Base-by-base conservation (phyloP, 2,329 filamentous ascomycete genomes). In the Lecanosticta acicola region DNA sequence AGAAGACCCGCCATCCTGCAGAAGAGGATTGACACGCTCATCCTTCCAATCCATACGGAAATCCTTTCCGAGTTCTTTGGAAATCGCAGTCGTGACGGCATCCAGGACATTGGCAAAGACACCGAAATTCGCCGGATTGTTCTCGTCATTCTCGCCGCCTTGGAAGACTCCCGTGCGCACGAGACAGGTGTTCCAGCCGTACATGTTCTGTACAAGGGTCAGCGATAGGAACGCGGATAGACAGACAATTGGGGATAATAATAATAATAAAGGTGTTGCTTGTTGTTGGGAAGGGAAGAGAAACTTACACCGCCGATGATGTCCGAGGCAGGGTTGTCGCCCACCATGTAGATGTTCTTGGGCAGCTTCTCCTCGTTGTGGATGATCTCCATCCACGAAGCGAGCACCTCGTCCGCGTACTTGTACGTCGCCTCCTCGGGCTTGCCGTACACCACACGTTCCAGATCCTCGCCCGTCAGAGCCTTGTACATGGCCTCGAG, bases 141-240 rank as follows among this genome's bases (percentile, higher is more conserved):
- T 74, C 66, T 83, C 76, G 61, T 88, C 85, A 62, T 88, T 88
- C 48, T 80, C 83, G 14, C 79, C 83, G 51, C 84, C 84, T 70
- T 86, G 82, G 77, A 84, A 87, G 39, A 88, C 84, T 69, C 85
- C 85, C 0, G 84, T 88, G 61, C 84, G 79, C 46, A 88, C 84
- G 44, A 88, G 69, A 62, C 84, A 87, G 2, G 84, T 87, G 70
- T 88, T 88, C 85, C 84, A 88, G 49, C 83, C 83, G 67, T 88
- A 87, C 77, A 83, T 84, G 75, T 88, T 88, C 51, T 53, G 32
- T 10, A 35, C 20, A 9, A n/a, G n/a, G n/a, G n/a, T n/a, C n/a
- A n/a, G n/a, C n/a, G n/a, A n/a, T n/a, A n/a, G n/a, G n/a, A n/a
- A n/a, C n/a, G n/a, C n/a, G n/a, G n/a, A n/a, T n/a, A n/a, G n/a